phyloP scores from a whole-genome alignment of 371 early-diverging fungal species.

The Lichtheimia ornata region DNA sequence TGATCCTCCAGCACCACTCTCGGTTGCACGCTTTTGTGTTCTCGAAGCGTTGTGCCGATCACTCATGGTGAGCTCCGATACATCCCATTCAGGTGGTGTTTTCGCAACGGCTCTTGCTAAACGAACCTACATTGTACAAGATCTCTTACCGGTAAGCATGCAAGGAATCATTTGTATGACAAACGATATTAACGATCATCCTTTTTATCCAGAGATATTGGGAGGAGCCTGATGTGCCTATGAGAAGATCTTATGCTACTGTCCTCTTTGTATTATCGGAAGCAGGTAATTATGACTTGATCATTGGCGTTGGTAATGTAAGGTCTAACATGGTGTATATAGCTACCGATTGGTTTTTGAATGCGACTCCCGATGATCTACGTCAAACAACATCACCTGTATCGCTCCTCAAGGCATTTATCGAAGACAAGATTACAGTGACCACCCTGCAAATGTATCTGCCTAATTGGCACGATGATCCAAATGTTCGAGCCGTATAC shows the following conservation, averaged over 20 bases:
- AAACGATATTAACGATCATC: neutral
- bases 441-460: constrained; percentile 17
- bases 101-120: constrained; percentile 4
- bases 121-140: constrained; percentile 26
- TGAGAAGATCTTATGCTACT: constrained; percentile 24
- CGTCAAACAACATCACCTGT: constrained; percentile 18
- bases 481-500: constrained; percentile 15
- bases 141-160: constrained; percentile 25
- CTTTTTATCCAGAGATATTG: constrained; percentile 29
- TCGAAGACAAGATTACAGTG: constrained; percentile 30
- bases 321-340: neutral
- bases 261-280: constrained; percentile 34
- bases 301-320: neutral
- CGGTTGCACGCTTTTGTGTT: constrained; percentile 30
- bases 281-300: constrained; percentile 17
- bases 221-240: constrained; percentile 22
- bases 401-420: constrained; percentile 17
- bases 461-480: constrained; percentile 10
- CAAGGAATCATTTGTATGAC: neutral
- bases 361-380: constrained; percentile 21
- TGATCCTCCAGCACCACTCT: constrained; percentile 1
- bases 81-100: neutral
- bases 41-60: constrained; percentile 35
- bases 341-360: constrained; percentile 33
- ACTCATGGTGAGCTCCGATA: constrained; percentile 20